phyloP scores from a whole-genome alignment of 805 yeast genomes.

The Candida maesae region DNA sequence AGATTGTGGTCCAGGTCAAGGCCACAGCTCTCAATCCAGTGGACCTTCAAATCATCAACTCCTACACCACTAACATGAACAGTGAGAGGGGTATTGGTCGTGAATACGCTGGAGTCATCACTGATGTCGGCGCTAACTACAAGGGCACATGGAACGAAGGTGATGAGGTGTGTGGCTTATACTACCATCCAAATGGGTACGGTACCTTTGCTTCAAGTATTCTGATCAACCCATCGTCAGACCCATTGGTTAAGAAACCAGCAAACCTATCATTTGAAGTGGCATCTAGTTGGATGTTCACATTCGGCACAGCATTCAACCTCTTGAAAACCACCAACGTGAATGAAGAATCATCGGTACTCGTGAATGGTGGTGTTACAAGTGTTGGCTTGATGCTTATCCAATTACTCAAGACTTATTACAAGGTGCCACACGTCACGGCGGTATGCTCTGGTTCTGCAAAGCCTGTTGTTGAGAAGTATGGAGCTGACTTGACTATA shows the following conservation, averaged over 20 bases:
- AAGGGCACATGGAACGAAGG: slow-evolving; percentile 43
- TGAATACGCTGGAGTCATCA: slow-evolving; percentile 61
- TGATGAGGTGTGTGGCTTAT: slow-evolving; percentile 62
- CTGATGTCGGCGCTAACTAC: slow-evolving; percentile 47
- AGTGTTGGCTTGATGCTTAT: slow-evolving; percentile 63
- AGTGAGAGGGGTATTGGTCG: slow-evolving; percentile 66
- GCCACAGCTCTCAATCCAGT: slow-evolving; percentile 63
- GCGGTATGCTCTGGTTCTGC: slow-evolving; percentile 57
- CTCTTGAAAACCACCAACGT: slow-evolving; percentile 35
- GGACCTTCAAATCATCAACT: slow-evolving; percentile 58
- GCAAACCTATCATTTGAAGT: slow-evolving; percentile 41
- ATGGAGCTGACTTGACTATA: slow-evolving; percentile 52
- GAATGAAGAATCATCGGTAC: slow-evolving; percentile 43
- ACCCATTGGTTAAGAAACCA: slow-evolving; percentile 46
- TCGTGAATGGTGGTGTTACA: slow-evolving; percentile 75
- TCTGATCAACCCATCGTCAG: slow-evolving; percentile 48
- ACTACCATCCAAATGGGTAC: slow-evolving; percentile 46
- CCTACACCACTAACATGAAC: slow-evolving; percentile 46
- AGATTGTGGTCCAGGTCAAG: slow-evolving; percentile 53
- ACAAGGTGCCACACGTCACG: slow-evolving; percentile 48
- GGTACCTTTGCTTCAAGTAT: slow-evolving; percentile 61
- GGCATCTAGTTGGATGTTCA: slow-evolving; percentile 64
- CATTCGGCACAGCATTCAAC: slow-evolving; percentile 59
- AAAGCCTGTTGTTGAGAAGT: slow-evolving; percentile 34
- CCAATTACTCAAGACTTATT: slow-evolving; percentile 53